A percentile compares a stretch with the other conserved stretches of the same genome.
Conservation (phyloP, 768 basidiomycete species). For the Hemileccinum impolitum region DNA sequence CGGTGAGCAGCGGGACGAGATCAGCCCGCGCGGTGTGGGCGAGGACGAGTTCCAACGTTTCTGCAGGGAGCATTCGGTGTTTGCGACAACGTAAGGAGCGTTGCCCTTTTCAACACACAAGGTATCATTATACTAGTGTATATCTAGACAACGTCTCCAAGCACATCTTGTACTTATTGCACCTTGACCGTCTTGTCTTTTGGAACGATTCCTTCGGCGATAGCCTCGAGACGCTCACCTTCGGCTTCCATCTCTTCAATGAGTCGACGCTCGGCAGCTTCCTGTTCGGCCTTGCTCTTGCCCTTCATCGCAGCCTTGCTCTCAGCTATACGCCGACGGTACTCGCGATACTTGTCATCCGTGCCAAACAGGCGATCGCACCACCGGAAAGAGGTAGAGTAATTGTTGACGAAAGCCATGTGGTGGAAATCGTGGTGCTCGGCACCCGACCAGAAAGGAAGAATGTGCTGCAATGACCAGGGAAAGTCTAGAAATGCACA, state of each 20-base stretch:
- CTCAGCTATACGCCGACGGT: conserved; percentile 62
- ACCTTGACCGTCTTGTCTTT: conserved; percentile 24
- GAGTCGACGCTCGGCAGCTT: conserved; percentile 56
- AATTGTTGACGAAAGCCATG: conserved; percentile 94
- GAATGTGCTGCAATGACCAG: conserved; percentile 88
- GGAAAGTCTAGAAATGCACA: conserved; percentile 73
- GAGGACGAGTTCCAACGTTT: conserved; percentile 35
- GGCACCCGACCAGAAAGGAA: conserved; percentile 97
- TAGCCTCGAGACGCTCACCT: conserved; percentile 66
- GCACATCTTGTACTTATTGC: conserved; percentile 14
- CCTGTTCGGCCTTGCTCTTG: conserved; percentile 50
- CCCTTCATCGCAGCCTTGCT: conserved; percentile 56
- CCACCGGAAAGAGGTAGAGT: conserved; percentile 91
- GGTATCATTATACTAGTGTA: conserved; percentile 12
- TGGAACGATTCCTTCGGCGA: conserved; percentile 36
- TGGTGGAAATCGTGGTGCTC: conserved; percentile 99
- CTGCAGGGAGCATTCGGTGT: conserved; percentile 30
- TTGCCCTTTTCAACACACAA: background rate
- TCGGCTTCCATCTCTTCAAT: conserved; percentile 71
- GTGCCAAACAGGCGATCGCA: conserved; percentile 89
- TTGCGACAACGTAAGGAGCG: too few relatives aligned
- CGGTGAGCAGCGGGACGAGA: conserved; percentile 23
- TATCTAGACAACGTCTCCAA: background rate
- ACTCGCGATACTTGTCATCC: conserved; percentile 83
- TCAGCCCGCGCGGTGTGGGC: conserved; percentile 24